Evolutionary conservation across 306 rosid genomes (phyloP).

Genomic region (Crataegus laevigata): DNA sequence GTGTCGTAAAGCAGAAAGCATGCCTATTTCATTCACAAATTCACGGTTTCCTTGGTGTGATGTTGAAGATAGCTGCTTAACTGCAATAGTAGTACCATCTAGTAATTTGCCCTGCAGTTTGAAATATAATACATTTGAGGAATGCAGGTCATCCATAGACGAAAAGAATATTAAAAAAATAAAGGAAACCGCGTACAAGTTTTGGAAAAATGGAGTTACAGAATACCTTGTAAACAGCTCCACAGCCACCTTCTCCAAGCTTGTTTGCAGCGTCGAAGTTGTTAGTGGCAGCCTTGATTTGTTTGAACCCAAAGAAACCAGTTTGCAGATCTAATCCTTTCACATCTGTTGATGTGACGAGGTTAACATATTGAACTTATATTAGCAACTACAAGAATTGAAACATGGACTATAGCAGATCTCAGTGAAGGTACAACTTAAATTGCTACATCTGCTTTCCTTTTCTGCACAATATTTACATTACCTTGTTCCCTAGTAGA

Average conservation of each 20-base stretch:
- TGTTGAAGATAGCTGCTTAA: slow-evolving; percentile 8
- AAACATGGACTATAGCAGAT: background rate
- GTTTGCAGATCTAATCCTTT: slow-evolving; percentile 23
- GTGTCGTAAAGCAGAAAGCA: slow-evolving; percentile 12
- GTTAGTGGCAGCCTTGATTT: slow-evolving; percentile 22
- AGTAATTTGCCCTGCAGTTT: background rate
- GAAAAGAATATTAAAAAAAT: background rate
- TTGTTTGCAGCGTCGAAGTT: slow-evolving; percentile 7
- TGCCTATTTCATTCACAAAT: slow-evolving; percentile 10
- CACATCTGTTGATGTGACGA: slow-evolving; percentile 15
- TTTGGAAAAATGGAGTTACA: background rate
- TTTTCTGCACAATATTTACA: background rate
- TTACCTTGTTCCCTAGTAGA: slow-evolving; percentile 18
- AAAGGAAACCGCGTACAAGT: background rate
- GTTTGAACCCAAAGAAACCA: slow-evolving; percentile 33
- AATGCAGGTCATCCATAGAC: background rate
- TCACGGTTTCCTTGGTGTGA: slow-evolving; percentile 1
- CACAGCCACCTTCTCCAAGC: slow-evolving; percentile 15
- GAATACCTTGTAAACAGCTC: slow-evolving; percentile 8
- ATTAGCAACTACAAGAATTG: background rate
- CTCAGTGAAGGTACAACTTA: background rate
- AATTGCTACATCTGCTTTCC: background rate
- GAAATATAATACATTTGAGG: background rate
- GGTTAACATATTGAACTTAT: background rate
- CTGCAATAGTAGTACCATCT: slow-evolving; percentile 13